Conservation (phyloP, 495 filamentous ascomycete genomes). For the Hamigera avellanea region DNA sequence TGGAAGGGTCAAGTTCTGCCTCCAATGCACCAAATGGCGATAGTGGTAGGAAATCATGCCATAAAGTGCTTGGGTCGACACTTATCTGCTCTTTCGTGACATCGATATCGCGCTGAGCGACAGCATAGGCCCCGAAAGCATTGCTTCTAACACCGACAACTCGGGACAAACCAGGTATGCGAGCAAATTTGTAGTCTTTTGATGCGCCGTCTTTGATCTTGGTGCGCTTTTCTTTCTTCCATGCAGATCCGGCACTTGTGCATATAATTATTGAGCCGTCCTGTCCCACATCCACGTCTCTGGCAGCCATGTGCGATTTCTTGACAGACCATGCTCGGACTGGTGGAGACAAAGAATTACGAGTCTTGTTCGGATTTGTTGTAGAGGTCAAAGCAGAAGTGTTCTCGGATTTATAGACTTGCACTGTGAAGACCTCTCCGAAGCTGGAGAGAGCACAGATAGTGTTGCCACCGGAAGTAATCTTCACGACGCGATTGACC, state of each 20-base stretch:
- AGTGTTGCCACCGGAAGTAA: slow-evolving; percentile 76
- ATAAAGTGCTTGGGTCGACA: slow-evolving; percentile 51
- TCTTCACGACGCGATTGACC: slow-evolving; percentile 55
- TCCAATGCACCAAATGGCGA: slow-evolving; percentile 41
- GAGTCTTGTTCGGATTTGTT: slow-evolving; percentile 80
- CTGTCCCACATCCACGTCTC: slow-evolving; percentile 78
- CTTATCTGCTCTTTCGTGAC: slow-evolving; percentile 64
- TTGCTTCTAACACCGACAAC: slow-evolving; percentile 77
- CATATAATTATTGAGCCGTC: slow-evolving; percentile 93
- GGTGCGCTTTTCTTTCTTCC: slow-evolving; percentile 68
- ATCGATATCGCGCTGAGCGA: slow-evolving; percentile 74
- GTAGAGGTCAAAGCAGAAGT: slow-evolving; percentile 56
- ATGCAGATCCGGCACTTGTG: slow-evolving; percentile 84
- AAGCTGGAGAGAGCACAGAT: slow-evolving; percentile 74
- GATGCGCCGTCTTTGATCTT: slow-evolving; percentile 64
- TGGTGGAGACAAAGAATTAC: slow-evolving; percentile 60
- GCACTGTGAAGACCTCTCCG: slow-evolving; percentile 77
- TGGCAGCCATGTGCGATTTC: slow-evolving; percentile 73
- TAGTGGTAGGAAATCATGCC: slow-evolving; percentile 61
- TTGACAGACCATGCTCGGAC: slow-evolving; percentile 71
- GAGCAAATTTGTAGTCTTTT: slow-evolving; percentile 83
- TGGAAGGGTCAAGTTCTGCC: slow-evolving; percentile 6
- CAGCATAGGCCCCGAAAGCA: slow-evolving; percentile 78
- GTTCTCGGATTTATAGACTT: slow-evolving; percentile 53
- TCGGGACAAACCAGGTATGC: slow-evolving; percentile 76